phyloP scores from a whole-genome alignment of 1,139 yeast species.

The Kodamaea ohmeri region DNA sequence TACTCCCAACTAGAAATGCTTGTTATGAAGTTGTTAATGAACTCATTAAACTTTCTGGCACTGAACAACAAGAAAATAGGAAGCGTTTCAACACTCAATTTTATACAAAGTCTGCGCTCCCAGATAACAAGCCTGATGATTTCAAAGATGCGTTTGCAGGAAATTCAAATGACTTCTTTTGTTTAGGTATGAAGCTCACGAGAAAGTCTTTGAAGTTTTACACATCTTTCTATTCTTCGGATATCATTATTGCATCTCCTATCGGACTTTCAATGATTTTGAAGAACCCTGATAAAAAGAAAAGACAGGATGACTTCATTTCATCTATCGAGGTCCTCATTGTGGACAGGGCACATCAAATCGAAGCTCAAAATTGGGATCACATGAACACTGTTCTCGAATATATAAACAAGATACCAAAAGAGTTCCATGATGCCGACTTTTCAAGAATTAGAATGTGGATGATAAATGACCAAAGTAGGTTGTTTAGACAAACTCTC shows the following conservation, averaged over 20 bases:
- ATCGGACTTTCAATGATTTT: slow-evolving; percentile 82
- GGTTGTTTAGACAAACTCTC: slow-evolving; percentile 71
- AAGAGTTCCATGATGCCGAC: slow-evolving; percentile 77
- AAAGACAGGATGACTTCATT: slow-evolving; percentile 66
- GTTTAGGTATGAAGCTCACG: slow-evolving; percentile 84
- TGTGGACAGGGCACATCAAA: slow-evolving; percentile 80
- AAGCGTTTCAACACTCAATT: slow-evolving; percentile 74
- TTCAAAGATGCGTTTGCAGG: slow-evolving; percentile 81
- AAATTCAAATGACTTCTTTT: slow-evolving; percentile 87
- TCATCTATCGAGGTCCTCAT: slow-evolving; percentile 83
- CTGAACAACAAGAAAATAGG: slow-evolving; percentile 76
- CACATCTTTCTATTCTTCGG: slow-evolving; percentile 81
- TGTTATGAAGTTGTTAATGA: slow-evolving; percentile 69
- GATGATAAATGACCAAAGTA: slow-evolving; percentile 85
- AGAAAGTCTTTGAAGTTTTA: slow-evolving; percentile 82
- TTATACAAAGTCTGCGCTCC: slow-evolving; percentile 52
- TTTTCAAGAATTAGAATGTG: slow-evolving; percentile 90
- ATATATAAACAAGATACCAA: slow-evolving; percentile 74
- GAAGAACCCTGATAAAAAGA: slow-evolving; percentile 59
- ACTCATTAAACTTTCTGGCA: slow-evolving; percentile 61
- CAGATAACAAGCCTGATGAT: slow-evolving; percentile 73
- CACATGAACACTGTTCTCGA: slow-evolving; percentile 72
- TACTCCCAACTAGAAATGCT: slow-evolving; percentile 81
- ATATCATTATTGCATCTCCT: slow-evolving; percentile 87
- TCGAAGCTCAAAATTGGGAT: slow-evolving; percentile 93